Conservation (phyloP, 2,329 filamentous ascomycete species). For the Colletotrichum chlorophyti region DNA sequence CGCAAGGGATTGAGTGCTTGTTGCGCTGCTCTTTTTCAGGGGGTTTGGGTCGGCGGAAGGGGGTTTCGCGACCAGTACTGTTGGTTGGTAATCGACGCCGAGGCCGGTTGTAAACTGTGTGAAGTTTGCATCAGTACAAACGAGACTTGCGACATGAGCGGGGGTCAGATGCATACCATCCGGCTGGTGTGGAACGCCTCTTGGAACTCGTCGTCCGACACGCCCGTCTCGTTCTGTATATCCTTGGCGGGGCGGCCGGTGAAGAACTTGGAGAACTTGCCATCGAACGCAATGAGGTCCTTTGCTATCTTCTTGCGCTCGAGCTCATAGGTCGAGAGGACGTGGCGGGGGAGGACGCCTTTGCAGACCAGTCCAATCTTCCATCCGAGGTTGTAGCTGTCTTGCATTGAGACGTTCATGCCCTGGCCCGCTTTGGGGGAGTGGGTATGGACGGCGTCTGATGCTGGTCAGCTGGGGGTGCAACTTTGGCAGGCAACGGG, state of each 20-base stretch:
- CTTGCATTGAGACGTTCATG: conserved; percentile 77
- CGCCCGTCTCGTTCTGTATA: conserved; percentile 64
- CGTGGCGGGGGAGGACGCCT: conserved; percentile 45
- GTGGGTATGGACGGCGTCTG: conserved; percentile 65
- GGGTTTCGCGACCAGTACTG: conserved; percentile 61
- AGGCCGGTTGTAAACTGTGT: conserved; percentile 29
- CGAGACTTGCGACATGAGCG: too few relatives aligned
- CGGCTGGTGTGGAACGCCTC: conserved; percentile 65
- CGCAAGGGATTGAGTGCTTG: conserved; percentile 49
- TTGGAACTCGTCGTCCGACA: conserved; percentile 69
- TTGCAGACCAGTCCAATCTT: conserved; percentile 57
- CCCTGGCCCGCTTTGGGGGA: conserved; percentile 71
- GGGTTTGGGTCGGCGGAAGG: conserved; percentile 47
- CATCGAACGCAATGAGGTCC: conserved; percentile 63
- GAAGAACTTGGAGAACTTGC: conserved; percentile 63
- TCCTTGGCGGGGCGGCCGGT: conserved; percentile 63
- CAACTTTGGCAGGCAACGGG: background rate
- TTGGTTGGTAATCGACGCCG: conserved; percentile 63
- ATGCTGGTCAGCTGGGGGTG: background rate
- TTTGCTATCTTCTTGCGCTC: conserved; percentile 67
- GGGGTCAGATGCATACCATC: conserved; percentile 33
- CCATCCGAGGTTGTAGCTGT: conserved; percentile 65
- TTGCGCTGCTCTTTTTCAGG: conserved; percentile 44
- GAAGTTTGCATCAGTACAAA: too few relatives aligned
- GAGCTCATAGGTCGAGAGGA: conserved; percentile 57